Evolutionary conservation across 371 early-diverging fungal genomes (phyloP).

Genomic region (Mucor irregularis): DNA sequence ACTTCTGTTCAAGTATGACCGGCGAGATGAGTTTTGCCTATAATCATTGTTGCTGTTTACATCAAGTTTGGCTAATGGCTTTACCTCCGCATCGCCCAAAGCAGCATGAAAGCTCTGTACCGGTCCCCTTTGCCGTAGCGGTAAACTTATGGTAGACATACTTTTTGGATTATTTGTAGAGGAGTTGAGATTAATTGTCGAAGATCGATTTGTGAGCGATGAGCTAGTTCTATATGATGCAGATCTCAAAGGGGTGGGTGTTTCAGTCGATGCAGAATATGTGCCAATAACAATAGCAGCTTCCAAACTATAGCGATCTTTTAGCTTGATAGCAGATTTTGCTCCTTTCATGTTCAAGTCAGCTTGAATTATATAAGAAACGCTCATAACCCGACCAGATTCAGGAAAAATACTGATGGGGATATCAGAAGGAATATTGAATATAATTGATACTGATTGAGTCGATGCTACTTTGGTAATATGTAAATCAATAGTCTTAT

Average conservation of each 20-base stretch:
- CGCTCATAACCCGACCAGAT: conserved; percentile 14
- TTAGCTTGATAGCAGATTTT: conserved; percentile 11
- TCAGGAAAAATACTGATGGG: conserved; percentile 20
- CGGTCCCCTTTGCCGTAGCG: background rate
- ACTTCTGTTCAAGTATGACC: background rate
- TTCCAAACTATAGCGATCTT: conserved; percentile 12
- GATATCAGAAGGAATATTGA: conserved; percentile 10
- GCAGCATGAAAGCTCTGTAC: background rate
- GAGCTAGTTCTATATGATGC: background rate
- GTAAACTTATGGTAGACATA: background rate
- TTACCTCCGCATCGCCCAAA: background rate
- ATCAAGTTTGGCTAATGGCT: background rate
- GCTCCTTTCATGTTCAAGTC: conserved; percentile 19
- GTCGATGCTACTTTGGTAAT: background rate
- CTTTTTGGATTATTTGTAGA: background rate
- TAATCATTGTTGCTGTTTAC: background rate
- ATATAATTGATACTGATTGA: background rate
- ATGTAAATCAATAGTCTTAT: conserved; percentile 7
- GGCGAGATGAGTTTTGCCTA: background rate
- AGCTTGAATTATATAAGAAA: conserved; percentile 15
- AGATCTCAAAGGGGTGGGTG: no score
- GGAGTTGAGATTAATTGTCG: background rate
- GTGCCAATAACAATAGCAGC: conserved; percentile 18
- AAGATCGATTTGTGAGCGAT: no score
- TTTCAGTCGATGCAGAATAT: no score